A percentile compares a stretch with the other conserved stretches of the same genome.
Evolutionary conservation across 805 yeast genomes (phyloP).

Genomic region (Cyberlindnera saturnus): DNA sequence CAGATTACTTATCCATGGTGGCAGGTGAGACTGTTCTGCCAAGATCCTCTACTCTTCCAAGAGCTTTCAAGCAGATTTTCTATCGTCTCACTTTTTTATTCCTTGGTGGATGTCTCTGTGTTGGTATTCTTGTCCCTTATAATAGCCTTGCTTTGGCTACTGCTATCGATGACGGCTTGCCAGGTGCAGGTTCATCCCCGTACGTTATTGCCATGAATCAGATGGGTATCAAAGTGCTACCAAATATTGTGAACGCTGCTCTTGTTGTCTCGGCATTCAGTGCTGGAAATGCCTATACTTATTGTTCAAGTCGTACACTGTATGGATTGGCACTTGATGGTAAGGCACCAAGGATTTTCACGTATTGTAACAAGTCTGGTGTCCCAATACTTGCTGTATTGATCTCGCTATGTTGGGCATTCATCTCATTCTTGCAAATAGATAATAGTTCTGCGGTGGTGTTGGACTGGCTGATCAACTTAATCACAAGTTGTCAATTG

Average conservation of each 20-base stretch:
- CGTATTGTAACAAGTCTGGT: slow-evolving; percentile 57
- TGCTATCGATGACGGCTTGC: slow-evolving; percentile 54
- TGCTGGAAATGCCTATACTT: slow-evolving; percentile 79
- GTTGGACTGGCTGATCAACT: slow-evolving; percentile 64
- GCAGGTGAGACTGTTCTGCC: slow-evolving; percentile 80
- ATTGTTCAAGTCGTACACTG: slow-evolving; percentile 62
- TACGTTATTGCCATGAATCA: slow-evolving; percentile 79
- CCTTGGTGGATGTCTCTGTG: slow-evolving; percentile 68
- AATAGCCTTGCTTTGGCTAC: slow-evolving; percentile 54
- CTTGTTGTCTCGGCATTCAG: slow-evolving; percentile 71
- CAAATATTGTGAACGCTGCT: slow-evolving; percentile 74
- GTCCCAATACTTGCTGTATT: slow-evolving; percentile 59
- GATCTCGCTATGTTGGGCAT: slow-evolving; percentile 50
- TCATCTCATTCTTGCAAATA: slow-evolving; percentile 60
- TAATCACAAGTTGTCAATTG: slow-evolving; percentile 66
- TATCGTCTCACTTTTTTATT: slow-evolving; percentile 62
- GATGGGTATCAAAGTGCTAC: slow-evolving; percentile 58
- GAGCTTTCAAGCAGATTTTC: slow-evolving; percentile 72
- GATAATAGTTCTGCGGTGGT: slow-evolving; percentile 55
- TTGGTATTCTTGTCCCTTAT: slow-evolving; percentile 70
- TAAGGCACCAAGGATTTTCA: slow-evolving; percentile 64
- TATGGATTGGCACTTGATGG: slow-evolving; percentile 69
- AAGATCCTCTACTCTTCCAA: slow-evolving; percentile 57
- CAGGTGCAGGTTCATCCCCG: slow-evolving; percentile 79
- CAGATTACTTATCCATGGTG: slow-evolving; percentile 79